Base-by-base conservation (phyloP, 2,329 filamentous ascomycete genomes). In the Zasmidium angulare region DNA sequence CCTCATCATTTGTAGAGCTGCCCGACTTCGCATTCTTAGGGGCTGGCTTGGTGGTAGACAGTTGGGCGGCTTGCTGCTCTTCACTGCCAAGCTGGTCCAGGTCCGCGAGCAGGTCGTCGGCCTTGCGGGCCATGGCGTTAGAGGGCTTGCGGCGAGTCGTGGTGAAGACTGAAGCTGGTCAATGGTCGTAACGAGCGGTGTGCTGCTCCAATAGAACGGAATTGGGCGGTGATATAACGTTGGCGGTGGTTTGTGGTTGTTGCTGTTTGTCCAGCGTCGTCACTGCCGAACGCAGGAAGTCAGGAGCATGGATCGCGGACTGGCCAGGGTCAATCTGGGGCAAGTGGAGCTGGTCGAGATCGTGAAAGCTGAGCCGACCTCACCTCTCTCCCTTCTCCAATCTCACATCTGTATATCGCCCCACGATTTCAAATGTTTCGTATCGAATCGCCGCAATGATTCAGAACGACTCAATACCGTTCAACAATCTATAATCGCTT, bases 1-100 rank as follows among this genome's bases (percentile, higher is more conserved):
- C 84, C 70, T 66, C 63, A 19, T 66, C 59, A 47, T 56, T 58
- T 1, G 56, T 40, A 19, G 55, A 24, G 36, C 31, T 53, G 17
- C 36, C 52, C 29, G 55, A n/a, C 57, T 51, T 61, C 56, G 55
- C 71, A 71, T 61, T 74, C 68, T 56, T 76, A 72, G 53, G 78
- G 71, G 47, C 78, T 53, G 81, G 77, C 55, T 82, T 81, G 64
- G 60, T 74, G 70, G 68, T 76, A 70, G 53, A 75, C 73, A 58
- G 23, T 36, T 61, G 53, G 43, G 63, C 55, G 29, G 20, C 40
- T n/a, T 43, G 58, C 50, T 63, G 63, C 40, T 62, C 63, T 24
- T 64, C 66, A 36, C 55, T 57, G 58, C 68, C 67, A 24, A 71
- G 65, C 46, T 59, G 60, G 63, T 67, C 65, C 48, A 67, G 60